Evolutionary conservation across 108 stramenopile genomes (phyloP).

Genomic region (Phaeodactylum tricornutum): DNA sequence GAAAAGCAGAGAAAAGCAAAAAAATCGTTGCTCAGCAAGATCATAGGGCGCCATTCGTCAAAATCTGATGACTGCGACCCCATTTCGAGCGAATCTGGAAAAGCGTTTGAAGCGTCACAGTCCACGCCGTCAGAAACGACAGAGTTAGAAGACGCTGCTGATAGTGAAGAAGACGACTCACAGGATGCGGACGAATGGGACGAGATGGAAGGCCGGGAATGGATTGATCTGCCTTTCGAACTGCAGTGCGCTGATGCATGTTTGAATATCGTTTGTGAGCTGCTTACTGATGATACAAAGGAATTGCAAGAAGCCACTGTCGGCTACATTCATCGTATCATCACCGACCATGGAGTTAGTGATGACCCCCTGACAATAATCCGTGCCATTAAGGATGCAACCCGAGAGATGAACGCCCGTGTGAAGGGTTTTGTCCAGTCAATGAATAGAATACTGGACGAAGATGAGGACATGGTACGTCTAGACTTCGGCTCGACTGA

Average conservation of each 20-base stretch:
- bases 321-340: slow-evolving; percentile 29
- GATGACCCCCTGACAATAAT: slow-evolving; percentile 60
- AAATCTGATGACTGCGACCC: background rate
- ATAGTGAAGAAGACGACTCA: background rate
- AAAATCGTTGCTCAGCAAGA: background rate
- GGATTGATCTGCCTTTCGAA: slow-evolving; percentile 63
- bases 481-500: too few species aligned
- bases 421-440: slow-evolving; percentile 74
- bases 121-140: background rate
- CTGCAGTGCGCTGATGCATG: slow-evolving; percentile 74
- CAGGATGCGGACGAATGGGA: slow-evolving; percentile 36
- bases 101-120: background rate
- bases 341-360: slow-evolving; percentile 9
- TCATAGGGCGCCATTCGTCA: background rate
- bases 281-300: slow-evolving; percentile 50
- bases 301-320: slow-evolving; percentile 29
- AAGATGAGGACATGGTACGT: slow-evolving; percentile 85
- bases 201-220: slow-evolving; percentile 50
- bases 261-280: slow-evolving; percentile 41
- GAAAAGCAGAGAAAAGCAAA: background rate
- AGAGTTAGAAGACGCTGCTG: background rate
- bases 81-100: background rate
- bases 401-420: slow-evolving; percentile 57
- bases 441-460: slow-evolving; percentile 63
- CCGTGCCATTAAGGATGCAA: slow-evolving; percentile 61